Evolutionary conservation across 116 monocot species (phyloP), one percentile per base, ranked within the genome.

Genomic region (Cymodocea nodosa): DNA sequence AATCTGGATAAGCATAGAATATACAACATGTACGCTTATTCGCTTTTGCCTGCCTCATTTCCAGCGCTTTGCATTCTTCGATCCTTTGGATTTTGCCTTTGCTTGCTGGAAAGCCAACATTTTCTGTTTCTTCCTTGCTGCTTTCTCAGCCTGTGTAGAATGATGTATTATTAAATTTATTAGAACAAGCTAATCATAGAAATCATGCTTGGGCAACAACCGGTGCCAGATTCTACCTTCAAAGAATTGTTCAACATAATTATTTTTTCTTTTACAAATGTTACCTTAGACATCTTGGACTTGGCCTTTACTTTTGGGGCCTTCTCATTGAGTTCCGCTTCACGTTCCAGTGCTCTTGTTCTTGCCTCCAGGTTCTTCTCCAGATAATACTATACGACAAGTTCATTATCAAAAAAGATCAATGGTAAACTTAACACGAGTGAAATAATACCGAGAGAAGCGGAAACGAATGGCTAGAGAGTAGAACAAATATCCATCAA

Each of bases 281-380:
- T 71, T 63, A 97, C 98, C 98, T 98, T 92, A 63, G 98, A 98
- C 98, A 98, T 98, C 75, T 92, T 98, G 23, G 98, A 98, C 59
- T 98, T 98, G 30, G 98, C 92, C 74, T 92, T 98, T 6, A 81
- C 65, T 81, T 98, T 92, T 12, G 98, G 98, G 14, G 80, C 84
- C 69, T 92, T 92, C 49, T 84, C 98, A 71, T 88, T 84, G 44
- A 98, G 82, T 77, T 98, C 98, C 17, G 84, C 92, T 69, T 92
- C 92, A 1, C 98, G 81, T 34, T 80, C 79, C 24, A 92, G 77
- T 55, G 81, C 89, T 74, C 76, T 88, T 56, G 85, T 78, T 75
- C 98, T 89, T 5, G 89, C 98, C 24, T 92, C 89, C 52, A 98
- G 52, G 79, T 98, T 98, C 80, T 92, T 98, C 67, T 98, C 98